Evolutionary conservation across 2,329 filamentous ascomycete species (phyloP).

Genomic region (Fusarium acutatum): DNA sequence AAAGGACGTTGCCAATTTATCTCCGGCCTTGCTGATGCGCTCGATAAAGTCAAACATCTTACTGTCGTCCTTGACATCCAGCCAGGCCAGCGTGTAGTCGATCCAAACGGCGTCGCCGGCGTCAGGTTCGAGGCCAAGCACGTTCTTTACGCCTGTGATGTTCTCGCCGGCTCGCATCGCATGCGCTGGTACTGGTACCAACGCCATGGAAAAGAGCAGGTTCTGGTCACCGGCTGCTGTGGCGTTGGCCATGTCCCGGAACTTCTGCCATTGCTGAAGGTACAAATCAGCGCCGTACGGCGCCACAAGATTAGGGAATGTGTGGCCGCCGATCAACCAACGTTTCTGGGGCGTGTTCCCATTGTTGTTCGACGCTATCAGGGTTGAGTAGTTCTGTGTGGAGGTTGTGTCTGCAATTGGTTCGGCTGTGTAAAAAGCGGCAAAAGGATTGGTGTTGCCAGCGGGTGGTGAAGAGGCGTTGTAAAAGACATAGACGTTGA

Average conservation of each 20-base stretch:
- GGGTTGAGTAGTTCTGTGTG: background rate
- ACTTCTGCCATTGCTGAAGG: background rate
- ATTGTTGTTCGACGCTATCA: background rate
- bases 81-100: background rate
- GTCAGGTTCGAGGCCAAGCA: background rate
- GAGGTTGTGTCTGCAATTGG: background rate
- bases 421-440: background rate
- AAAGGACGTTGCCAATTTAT: background rate
- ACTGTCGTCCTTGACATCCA: background rate
- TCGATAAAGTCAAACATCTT: background rate
- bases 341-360: background rate
- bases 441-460: background rate
- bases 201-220: background rate
- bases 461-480: background rate
- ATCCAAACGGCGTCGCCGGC: background rate
- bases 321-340: background rate
- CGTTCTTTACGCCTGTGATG: background rate
- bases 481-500: background rate
- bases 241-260: background rate
- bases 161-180: background rate
- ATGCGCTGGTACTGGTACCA: background rate
- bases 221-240: background rate
- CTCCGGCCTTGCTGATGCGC: background rate
- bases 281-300: background rate
- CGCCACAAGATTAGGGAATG: background rate